Percentiles rank a stretch among this genome's conserved stretches.
phyloP scores from a whole-genome alignment of 106 monocot genomes.

The Acanthochlamys bracteata region DNA sequence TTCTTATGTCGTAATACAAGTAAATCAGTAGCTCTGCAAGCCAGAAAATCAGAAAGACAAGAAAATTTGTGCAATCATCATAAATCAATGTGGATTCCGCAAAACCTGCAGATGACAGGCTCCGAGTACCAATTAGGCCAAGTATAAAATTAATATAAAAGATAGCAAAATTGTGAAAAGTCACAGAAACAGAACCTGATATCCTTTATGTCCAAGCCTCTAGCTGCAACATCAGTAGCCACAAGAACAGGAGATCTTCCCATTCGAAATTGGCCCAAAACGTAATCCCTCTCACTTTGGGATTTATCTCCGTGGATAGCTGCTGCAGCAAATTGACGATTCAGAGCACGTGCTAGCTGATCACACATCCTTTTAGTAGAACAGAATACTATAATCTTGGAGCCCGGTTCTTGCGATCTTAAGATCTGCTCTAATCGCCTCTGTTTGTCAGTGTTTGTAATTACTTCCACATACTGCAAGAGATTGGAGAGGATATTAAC shows the following conservation, averaged over 20 bases:
- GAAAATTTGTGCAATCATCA: too few relatives aligned
- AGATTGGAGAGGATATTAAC: too few relatives aligned
- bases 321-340: slow-evolving; percentile 63
- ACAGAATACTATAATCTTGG: slow-evolving; percentile 82
- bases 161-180: too few relatives aligned
- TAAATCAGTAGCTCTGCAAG: too few relatives aligned
- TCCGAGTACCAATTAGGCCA: too few relatives aligned
- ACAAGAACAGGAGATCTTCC: slow-evolving; percentile 70
- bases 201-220: slow-evolving; percentile 84
- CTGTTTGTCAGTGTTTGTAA: slow-evolving; percentile 64
- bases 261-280: slow-evolving; percentile 57
- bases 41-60: too few relatives aligned
- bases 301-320: slow-evolving; percentile 90
- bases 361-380: slow-evolving; percentile 82
- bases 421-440: slow-evolving; percentile 81
- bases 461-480: slow-evolving; percentile 67
- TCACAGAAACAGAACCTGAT: too few relatives aligned
- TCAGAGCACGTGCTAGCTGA: slow-evolving; percentile 52
- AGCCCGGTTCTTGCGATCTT: slow-evolving; percentile 73
- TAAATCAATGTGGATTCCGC: too few relatives aligned
- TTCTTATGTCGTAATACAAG: too few relatives aligned
- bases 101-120: too few relatives aligned
- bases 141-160: too few relatives aligned
- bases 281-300: slow-evolving; percentile 72
- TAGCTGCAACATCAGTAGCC: slow-evolving; percentile 92